Evolutionary conservation across 495 filamentous ascomycete species (phyloP).

Genomic region (Hypoxylon rickii): DNA sequence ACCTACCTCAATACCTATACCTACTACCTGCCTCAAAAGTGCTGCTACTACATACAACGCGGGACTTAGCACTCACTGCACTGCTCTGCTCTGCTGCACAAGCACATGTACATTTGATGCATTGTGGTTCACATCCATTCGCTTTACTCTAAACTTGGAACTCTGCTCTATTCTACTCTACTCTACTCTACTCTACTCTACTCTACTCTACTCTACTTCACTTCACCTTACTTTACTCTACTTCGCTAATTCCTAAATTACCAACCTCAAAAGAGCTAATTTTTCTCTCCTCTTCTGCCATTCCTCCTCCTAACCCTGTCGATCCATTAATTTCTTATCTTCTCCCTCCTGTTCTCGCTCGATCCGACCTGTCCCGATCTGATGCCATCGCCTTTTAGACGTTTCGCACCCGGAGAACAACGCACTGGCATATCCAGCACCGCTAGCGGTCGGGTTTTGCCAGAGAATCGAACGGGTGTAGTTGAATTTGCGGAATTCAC

Average conservation of each 20-base stretch:
- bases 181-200: too few relatives aligned
- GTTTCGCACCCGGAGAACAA: constrained; percentile 2
- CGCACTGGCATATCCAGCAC: constrained; percentile 7
- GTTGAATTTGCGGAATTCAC: constrained; percentile 1
- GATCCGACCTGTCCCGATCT: constrained; percentile 2
- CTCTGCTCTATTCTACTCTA: too few relatives aligned
- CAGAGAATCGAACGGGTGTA: constrained; percentile 11
- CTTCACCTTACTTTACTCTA: neutral
- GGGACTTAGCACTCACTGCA: constrained; percentile 9
- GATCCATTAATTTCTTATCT: neutral
- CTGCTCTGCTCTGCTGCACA: too few relatives aligned
- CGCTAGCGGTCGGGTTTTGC: constrained; percentile 19
- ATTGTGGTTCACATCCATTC: neutral
- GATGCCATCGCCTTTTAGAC: constrained; percentile 12
- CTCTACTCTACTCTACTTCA: neutral
- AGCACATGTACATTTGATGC: too few relatives aligned
- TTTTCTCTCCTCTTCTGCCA: too few relatives aligned
- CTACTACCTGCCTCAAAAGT: too few relatives aligned
- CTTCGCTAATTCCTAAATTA: neutral
- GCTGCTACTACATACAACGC: too few relatives aligned
- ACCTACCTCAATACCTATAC: too few relatives aligned
- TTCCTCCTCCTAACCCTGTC: neutral
- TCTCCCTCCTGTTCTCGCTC: neutral
- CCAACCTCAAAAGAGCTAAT: too few relatives aligned
- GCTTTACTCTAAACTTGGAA: too few relatives aligned